Base-by-base conservation (phyloP, 495 filamentous ascomycete species). In the Annulohypoxylon nitens region DNA sequence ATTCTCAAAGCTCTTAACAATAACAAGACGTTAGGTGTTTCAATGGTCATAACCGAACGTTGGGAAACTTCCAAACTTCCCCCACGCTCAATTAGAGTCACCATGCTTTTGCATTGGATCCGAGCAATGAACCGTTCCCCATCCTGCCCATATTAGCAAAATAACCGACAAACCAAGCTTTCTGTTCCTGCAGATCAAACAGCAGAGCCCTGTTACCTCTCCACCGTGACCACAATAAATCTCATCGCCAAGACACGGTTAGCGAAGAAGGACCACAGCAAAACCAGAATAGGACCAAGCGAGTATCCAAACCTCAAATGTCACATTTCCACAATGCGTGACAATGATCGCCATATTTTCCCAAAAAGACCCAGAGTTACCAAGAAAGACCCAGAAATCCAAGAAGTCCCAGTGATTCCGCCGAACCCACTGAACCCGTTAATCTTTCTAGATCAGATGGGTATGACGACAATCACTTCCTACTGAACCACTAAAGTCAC, bases 221-320 rank as follows among this genome's bases (percentile, higher is more conserved):
- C 71, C 66, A 74, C 66, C 20, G 12, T 39, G 33, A 26, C 57
- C 37, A 50, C 5, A 39, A 12, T 18, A 53, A 62, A 70, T 70
- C 71, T 69, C 57, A 74, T 74, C 59, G 65, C 66, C 71, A 74
- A 69, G 65, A 61, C 14, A 47, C 55, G 47, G 41, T 30, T 63
- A 18, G 9, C 26, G 16, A 62, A 50, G 23, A 37, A 58, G n/a
- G 25, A 18, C 55, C 25, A 54, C 30, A 37, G 30, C 36, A 23
- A 20, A 41, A 63, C 25, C 25, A 54, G 50, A 37, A 23, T 26
- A 23, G 33, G 33, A 63, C 25, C 41, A 47, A 53, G 59, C 43
- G 34, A 63, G 23, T 41, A 45, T 63, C 66, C 51, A 74, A 74
- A 70, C 67, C 41, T 59, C 55, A 70, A 58, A 14, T 74, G 67